Percentiles rank a stretch among this genome's conserved stretches.
phyloP scores from a whole-genome alignment of 768 basidiomycete species.

The Rhodotorula babjevae region DNA sequence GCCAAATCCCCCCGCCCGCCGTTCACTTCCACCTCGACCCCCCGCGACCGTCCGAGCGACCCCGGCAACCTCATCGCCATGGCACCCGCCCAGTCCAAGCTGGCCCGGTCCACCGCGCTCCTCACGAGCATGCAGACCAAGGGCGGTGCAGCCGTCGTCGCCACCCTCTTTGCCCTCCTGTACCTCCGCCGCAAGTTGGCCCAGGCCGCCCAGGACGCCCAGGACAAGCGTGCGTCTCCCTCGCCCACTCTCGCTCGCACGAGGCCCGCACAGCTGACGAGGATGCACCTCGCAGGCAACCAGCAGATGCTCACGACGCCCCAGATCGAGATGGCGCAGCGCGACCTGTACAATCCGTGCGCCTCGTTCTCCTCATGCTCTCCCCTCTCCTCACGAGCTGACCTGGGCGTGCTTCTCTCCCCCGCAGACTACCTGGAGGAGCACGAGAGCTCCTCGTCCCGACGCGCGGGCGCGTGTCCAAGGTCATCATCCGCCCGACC shows the following conservation, averaged over 20 bases:
- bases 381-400: too few relatives aligned
- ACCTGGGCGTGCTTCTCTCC: too few relatives aligned
- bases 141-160: neutral
- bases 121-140: neutral
- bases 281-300: neutral
- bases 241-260: neutral
- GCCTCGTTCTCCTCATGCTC: neutral
- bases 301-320: slow-evolving; percentile 33
- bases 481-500: slow-evolving; percentile 39
- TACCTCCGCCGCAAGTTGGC: neutral
- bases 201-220: slow-evolving; percentile 2
- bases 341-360: slow-evolving; percentile 37
- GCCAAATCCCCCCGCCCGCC: too few relatives aligned
- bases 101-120: neutral
- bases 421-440: slow-evolving; percentile 26
- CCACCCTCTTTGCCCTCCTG: neutral
- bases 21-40: too few relatives aligned
- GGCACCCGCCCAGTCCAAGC: slow-evolving; percentile 23
- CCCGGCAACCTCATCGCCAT: neutral
- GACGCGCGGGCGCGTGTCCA: slow-evolving; percentile 34
- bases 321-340: slow-evolving; percentile 35
- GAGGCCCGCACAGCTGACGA: too few relatives aligned
- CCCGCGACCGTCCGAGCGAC: too few relatives aligned
- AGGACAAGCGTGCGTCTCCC: slow-evolving; percentile 15
- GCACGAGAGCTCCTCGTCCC: slow-evolving; percentile 41